A percentile compares a stretch with the other conserved stretches of the same genome.
Conservation (phyloP, 1,284 basidiomycete genomes). For the Cyathus olla region DNA sequence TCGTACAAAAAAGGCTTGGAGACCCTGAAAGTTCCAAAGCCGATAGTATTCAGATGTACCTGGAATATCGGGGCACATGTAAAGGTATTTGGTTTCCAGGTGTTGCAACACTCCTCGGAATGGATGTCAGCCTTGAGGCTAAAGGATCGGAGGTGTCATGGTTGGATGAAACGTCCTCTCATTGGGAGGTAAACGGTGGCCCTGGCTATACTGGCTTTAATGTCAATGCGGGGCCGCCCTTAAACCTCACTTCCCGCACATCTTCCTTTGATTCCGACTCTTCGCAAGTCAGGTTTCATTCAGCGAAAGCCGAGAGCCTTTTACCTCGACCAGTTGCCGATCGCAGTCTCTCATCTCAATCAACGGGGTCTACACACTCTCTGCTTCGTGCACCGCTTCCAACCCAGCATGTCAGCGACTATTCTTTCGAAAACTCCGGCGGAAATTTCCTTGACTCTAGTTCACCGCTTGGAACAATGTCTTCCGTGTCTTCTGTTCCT, state of each 20-base stretch:
- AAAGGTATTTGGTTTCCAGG: constrained; percentile 84
- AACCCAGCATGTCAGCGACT: constrained; percentile 68
- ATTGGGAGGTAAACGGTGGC: constrained; percentile 74
- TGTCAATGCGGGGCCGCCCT: constrained; percentile 49
- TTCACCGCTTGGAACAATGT: constrained; percentile 61
- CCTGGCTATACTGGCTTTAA: constrained; percentile 78
- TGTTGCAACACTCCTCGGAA: constrained; percentile 82
- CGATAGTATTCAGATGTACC: constrained; percentile 73
- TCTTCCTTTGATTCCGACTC: constrained; percentile 61
- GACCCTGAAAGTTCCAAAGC: constrained; percentile 47
- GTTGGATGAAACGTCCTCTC: constrained; percentile 58
- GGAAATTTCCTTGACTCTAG: constrained; percentile 44
- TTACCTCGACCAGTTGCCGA: neutral
- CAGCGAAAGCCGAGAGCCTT: constrained; percentile 5
- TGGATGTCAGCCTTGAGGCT: constrained; percentile 77
- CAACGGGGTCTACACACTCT: constrained; percentile 57
- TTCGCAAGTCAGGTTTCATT: constrained; percentile 16
- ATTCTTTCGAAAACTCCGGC: constrained; percentile 74
- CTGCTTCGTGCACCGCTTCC: constrained; percentile 80
- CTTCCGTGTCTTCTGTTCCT: constrained; percentile 67
- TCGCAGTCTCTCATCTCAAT: too few relatives aligned
- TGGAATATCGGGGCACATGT: constrained; percentile 80
- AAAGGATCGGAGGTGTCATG: constrained; percentile 76
- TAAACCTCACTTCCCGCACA: constrained; percentile 45
- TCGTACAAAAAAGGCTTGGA: constrained; percentile 60